Percentiles rank a stretch among this genome's conserved stretches.
Evolutionary conservation across 495 filamentous ascomycete species (phyloP).

Genomic region (Xylaria acuta): DNA sequence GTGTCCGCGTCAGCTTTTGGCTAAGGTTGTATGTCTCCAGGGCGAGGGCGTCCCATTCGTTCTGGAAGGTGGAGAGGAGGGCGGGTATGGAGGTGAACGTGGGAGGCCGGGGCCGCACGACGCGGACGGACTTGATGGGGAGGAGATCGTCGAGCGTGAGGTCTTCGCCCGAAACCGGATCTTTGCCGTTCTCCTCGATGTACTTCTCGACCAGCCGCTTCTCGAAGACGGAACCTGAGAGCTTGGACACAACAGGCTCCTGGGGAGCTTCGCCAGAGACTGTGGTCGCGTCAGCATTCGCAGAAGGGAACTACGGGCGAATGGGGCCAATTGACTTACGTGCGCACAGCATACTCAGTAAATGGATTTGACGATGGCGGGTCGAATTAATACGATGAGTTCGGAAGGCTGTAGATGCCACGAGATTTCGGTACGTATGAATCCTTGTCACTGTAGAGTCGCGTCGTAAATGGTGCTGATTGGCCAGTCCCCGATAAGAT

Average conservation of each 20-base stretch:
- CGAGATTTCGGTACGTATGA: not conserved
- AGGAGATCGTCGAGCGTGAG: conserved; percentile 86
- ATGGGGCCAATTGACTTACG: conserved; percentile 28
- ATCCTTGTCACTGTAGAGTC: conserved; percentile 1
- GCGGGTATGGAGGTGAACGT: conserved; percentile 96
- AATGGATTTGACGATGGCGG: conserved; percentile 2
- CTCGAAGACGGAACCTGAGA: conserved; percentile 84
- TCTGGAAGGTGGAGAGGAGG: conserved; percentile 95
- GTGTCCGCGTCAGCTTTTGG: conserved; percentile 85
- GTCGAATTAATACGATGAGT: not conserved
- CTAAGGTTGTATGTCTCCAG: conserved; percentile 88
- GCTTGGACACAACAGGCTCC: conserved; percentile 90
- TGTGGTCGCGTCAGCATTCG: conserved; percentile 44
- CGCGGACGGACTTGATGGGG: conserved; percentile 79
- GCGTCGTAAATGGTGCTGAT: conserved; percentile 18
- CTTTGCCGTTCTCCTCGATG: conserved; percentile 90
- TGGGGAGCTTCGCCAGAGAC: conserved; percentile 98
- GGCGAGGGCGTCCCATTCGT: conserved; percentile 95
- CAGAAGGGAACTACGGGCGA: not conserved
- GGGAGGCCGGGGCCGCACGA: conserved; percentile 87
- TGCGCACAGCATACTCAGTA: conserved; percentile 38
- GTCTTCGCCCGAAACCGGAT: conserved; percentile 90
- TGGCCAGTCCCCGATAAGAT: not conserved
- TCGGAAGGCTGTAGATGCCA: not conserved
- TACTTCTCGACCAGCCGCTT: conserved; percentile 94